Evolutionary conservation across 805 yeast species (phyloP), one percentile per base, ranked within the genome.

Genomic region (Candida succiphila): DNA sequence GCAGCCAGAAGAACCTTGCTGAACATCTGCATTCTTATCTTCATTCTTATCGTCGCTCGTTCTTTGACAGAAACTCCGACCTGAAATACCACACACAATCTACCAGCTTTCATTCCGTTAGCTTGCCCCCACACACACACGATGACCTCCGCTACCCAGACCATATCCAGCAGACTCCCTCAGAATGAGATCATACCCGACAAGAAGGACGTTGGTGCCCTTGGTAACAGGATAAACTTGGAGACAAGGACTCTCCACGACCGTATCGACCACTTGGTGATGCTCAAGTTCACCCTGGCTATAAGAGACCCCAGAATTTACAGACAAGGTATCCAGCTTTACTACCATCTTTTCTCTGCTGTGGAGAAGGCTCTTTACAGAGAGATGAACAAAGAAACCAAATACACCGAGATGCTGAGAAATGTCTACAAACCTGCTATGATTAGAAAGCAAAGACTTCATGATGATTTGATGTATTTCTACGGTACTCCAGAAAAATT

Each of bases 191-290:
- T 78, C 23, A 67, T 84, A 22, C 95, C 95, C 2, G 65, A 74
- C n/a, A 78, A 79, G 36, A 69, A 72, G n/a, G 94, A 84, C 51
- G 60, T 77, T 14, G 94, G 88, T 18, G 94, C 94, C 6, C 62
- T 84, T 33, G 94, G 78, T 30, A 85, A 85, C 65, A 64, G 95
- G 51, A 84, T 85, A 49, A 84, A 84, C 54, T 51, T 54, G 31
- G 78, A 75, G 47, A 84, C 94, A 2, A 65, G 77, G 40, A 56
- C 63, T 14, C 64, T 67, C 20, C 95, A 84, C 60, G 75, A 78
- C 51, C 69, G 69, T 41, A 75, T 84, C 35, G 74, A 83, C 52
- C 78, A 78, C 40, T 58, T 73, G 48, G 75, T 84, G 59, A 71
- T 80, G 12, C 58, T 81, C 28, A 78, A 78, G 55, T 66, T 84